Percentiles rank a stretch among this genome's conserved stretches.
phyloP scores from a whole-genome alignment of 2,329 filamentous ascomycete genomes.

The Fusarium duplospermum region DNA sequence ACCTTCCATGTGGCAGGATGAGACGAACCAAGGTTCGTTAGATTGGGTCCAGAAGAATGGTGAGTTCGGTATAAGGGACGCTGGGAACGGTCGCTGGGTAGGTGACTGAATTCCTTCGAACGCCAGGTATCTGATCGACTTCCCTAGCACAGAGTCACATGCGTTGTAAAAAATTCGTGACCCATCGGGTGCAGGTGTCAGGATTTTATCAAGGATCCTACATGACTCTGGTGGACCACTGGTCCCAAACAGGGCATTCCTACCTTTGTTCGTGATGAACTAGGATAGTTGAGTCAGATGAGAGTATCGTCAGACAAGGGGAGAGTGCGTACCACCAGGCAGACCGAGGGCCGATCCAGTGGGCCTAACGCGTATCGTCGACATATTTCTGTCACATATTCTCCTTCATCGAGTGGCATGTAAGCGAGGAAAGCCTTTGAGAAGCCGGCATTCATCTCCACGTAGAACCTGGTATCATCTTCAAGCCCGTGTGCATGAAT shows the following conservation, averaged over 20 bases:
- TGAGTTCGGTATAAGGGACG: conserved; percentile 5
- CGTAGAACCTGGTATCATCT: conserved; percentile 10
- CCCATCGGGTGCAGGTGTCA: conserved; percentile 6
- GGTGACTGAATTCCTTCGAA: neutral
- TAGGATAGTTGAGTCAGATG: neutral
- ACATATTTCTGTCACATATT: conserved; percentile 22
- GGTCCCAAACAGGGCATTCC: conserved; percentile 16
- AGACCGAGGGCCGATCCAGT: neutral
- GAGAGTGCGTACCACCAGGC: conserved; percentile 18
- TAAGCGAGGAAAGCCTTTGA: conserved; percentile 1
- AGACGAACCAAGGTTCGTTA: conserved; percentile 15
- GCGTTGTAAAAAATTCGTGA: conserved; percentile 12
- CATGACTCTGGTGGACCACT: conserved; percentile 22
- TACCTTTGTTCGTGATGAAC: conserved; percentile 26
- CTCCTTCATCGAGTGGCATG: conserved; percentile 24
- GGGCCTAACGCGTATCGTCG: conserved; percentile 9
- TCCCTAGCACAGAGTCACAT: neutral
- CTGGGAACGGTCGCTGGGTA: conserved; percentile 1
- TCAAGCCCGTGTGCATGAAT: conserved; percentile 15
- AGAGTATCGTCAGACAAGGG: neutral
- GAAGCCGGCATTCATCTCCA: conserved; percentile 7
- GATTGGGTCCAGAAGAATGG: conserved; percentile 15
- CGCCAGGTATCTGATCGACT: conserved; percentile 11
- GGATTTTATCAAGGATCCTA: neutral
- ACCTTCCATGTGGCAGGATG: conserved; percentile 19